Conservation (phyloP, 495 filamentous ascomycete genomes). For the Hypoxylon fragiforme region DNA sequence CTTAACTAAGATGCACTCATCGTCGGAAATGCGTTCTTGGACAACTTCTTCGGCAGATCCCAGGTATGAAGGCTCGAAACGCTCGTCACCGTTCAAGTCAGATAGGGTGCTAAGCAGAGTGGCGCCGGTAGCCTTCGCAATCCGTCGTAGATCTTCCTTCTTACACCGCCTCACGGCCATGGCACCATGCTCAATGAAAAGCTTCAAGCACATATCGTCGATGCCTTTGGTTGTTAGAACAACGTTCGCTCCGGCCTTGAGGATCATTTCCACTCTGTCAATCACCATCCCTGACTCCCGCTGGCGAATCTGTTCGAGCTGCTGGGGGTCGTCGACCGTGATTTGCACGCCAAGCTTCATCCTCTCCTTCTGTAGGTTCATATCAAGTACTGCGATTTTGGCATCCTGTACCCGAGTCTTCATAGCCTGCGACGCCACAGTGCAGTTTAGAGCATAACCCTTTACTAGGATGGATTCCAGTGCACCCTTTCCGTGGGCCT, state of each 20-base stretch:
- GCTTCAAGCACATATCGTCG: conserved; percentile 91
- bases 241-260: conserved; percentile 97
- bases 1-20: conserved; percentile 97
- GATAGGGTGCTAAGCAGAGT: conserved; percentile 90
- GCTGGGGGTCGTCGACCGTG: conserved; percentile 94
- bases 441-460: conserved; percentile 98
- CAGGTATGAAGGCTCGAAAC: conserved; percentile 85
- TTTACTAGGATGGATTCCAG: conserved; percentile 89
- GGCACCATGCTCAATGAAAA: conserved; percentile 90
- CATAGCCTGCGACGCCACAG: conserved; percentile 98
- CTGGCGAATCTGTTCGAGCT: conserved; percentile 94
- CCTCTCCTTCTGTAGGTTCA: conserved; percentile 97
- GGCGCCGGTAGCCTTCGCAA: conserved; percentile 94
- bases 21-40: conserved; percentile 96
- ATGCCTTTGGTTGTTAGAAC: conserved; percentile 97
- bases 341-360: conserved; percentile 99
- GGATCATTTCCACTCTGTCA: conserved; percentile 93
- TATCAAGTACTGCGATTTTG: conserved; percentile 95
- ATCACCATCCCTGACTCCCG: conserved; percentile 91
- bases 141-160: conserved; percentile 96
- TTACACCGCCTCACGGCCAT: conserved; percentile 98
- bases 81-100: conserved; percentile 96
- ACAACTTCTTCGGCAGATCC: conserved; percentile 92
- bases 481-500: conserved; percentile 93
- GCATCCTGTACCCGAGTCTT: conserved; percentile 88